Conservation (phyloP, 2,329 filamentous ascomycete species). For the Pyrenochaeta sp. region DNA sequence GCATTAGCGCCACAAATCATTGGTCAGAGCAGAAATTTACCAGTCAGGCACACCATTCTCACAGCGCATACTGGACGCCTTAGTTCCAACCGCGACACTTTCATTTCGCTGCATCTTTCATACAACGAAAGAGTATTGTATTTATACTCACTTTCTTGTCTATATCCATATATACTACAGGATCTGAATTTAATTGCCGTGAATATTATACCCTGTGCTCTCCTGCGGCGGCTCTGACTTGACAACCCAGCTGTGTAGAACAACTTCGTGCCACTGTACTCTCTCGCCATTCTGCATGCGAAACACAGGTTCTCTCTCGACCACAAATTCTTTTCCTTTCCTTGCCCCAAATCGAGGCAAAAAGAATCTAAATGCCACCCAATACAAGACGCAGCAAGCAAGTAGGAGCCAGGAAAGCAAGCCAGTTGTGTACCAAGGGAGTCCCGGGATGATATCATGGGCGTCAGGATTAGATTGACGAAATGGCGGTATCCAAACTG, state of each 20-base stretch:
- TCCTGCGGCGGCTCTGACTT: constrained; percentile 9
- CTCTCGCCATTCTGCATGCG: constrained; percentile 15
- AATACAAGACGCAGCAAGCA: constrained; percentile 15
- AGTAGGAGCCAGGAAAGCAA: constrained; percentile 9
- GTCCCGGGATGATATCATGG: constrained; percentile 5
- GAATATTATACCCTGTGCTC: neutral
- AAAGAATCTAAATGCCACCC: constrained; percentile 10
- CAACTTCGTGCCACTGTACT: constrained; percentile 24
- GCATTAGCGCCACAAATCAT: no score
- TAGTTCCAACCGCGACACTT: no score
- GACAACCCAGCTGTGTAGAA: constrained; percentile 14
- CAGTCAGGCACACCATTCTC: no score
- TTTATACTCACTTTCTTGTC: no score
- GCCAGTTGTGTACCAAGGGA: constrained; percentile 16
- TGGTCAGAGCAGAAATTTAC: no score
- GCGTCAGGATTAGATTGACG: neutral
- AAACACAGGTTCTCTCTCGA: constrained; percentile 21
- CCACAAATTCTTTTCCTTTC: constrained; percentile 19
- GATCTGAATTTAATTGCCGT: neutral
- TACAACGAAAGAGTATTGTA: no score
- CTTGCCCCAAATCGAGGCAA: constrained; percentile 13
- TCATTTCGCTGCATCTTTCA: no score
- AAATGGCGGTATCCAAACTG: constrained; percentile 21
- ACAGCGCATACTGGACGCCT: no score
- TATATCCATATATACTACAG: no score